These are phyloP conservation scores for Phanerodontia chrysosporium DNA, from an alignment of 768 basidiomycete genomes.

Conservation along the genomic window DNA sequence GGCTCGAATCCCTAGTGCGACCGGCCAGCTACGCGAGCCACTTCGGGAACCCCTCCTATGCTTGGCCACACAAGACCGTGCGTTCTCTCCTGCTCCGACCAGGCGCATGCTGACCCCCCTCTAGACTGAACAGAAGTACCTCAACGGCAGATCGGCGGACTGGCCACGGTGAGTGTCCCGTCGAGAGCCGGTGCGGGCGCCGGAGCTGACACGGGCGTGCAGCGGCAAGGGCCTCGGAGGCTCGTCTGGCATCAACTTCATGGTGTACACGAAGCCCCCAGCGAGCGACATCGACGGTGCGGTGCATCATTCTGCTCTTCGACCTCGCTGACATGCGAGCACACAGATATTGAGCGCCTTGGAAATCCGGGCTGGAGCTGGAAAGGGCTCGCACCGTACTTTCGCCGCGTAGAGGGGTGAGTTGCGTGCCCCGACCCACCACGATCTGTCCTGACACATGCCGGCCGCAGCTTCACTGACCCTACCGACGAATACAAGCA, in stretches of 20 bases:
- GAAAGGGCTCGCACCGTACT: slow-evolving; percentile 17
- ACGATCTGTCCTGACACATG: neutral
- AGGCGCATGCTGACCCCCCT: neutral
- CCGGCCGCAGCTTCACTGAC: slow-evolving; percentile 8
- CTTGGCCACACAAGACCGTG: slow-evolving; percentile 18
- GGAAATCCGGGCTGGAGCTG: slow-evolving; percentile 27
- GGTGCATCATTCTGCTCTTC: too few relatives aligned
- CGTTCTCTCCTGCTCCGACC: neutral
- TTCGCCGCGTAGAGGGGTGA: slow-evolving; percentile 20
- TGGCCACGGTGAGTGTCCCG: slow-evolving; percentile 11
- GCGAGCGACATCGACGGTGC: slow-evolving; percentile 22
- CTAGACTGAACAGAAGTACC: slow-evolving; percentile 5
- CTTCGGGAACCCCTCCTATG: slow-evolving; percentile 18
- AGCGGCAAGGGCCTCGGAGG: slow-evolving; percentile 26
- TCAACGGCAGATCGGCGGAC: neutral
- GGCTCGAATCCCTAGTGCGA: slow-evolving; percentile 12
- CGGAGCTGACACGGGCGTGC: neutral
- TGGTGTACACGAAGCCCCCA: slow-evolving; percentile 21
- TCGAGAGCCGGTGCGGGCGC: neutral
- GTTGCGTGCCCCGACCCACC: neutral
- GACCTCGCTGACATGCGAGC: neutral
- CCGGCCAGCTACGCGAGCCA: slow-evolving; percentile 17
- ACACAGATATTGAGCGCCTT: slow-evolving; percentile 20
- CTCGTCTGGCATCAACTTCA: slow-evolving; percentile 23
- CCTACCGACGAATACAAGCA: neutral